phyloP scores from a whole-genome alignment of 495 filamentous ascomycete species.

The Penicillium crystallinum region DNA sequence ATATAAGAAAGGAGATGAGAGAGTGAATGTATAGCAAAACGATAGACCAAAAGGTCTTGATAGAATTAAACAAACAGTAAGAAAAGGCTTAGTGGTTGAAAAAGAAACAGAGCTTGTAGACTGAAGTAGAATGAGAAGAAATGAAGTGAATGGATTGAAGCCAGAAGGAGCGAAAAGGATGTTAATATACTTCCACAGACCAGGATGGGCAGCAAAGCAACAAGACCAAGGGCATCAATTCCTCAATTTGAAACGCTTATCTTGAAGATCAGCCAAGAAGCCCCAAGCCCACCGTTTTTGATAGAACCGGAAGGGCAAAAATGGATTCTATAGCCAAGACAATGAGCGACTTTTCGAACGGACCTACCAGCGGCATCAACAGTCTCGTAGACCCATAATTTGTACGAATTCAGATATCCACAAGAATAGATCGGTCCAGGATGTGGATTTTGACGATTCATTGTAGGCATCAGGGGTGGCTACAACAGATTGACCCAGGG shows the following conservation, averaged over 20 bases:
- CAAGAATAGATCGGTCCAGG: slow-evolving; percentile 13
- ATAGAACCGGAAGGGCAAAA: not conserved
- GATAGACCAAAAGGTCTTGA: not conserved
- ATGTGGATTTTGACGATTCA: slow-evolving; percentile 10
- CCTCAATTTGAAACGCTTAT: not conserved
- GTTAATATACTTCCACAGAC: not conserved
- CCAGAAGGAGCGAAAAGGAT: slow-evolving; percentile 1
- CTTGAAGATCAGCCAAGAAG: slow-evolving; percentile 16
- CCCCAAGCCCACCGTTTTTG: slow-evolving; percentile 11
- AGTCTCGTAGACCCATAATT: slow-evolving; percentile 15
- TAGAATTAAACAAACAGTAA: not conserved
- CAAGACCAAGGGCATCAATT: not conserved
- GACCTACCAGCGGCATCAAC: slow-evolving; percentile 18
- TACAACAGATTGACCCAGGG: not conserved
- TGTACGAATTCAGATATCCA: slow-evolving; percentile 6
- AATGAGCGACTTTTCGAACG: not conserved
- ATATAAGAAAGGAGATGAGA: not conserved
- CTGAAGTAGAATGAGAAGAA: not conserved
- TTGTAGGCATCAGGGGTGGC: slow-evolving; percentile 5
- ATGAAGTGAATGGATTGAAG: not conserved
- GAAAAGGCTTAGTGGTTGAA: too few species aligned
- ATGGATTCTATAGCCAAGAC: not conserved
- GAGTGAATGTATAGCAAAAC: not conserved
- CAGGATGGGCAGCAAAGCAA: not conserved
- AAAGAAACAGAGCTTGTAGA: not conserved